Conservation (phyloP, 108 stramenopile species). For the Parietichytrium sp. region DNA sequence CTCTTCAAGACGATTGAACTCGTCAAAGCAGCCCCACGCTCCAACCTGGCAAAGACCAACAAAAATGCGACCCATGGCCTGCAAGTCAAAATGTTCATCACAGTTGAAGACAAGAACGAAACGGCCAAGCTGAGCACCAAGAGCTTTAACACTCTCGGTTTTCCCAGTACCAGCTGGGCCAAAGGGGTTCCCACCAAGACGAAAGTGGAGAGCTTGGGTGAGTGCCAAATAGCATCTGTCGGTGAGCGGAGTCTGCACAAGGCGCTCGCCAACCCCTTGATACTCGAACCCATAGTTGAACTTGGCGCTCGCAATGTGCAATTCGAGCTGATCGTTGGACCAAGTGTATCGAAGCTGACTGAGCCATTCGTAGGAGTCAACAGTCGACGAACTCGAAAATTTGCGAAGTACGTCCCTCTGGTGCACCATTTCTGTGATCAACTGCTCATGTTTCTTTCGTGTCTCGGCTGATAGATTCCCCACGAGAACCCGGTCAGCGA, state of each 20-base stretch:
- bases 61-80: constrained; percentile 94
- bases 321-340: constrained; percentile 72
- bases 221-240: constrained; percentile 95
- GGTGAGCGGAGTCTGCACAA: constrained; percentile 95
- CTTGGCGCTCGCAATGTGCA: constrained; percentile 85
- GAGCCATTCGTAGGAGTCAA: constrained; percentile 82
- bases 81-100: constrained; percentile 93
- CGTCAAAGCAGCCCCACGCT: constrained; percentile 93
- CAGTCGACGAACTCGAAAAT: constrained; percentile 59
- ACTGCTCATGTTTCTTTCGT: constrained; percentile 92
- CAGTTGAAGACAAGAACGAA: constrained; percentile 98
- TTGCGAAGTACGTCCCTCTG: constrained; percentile 88
- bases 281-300: constrained; percentile 98
- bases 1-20: constrained; percentile 97
- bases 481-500: constrained; percentile 83
- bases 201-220: constrained; percentile 90
- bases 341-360: constrained; percentile 85
- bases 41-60: constrained; percentile 95
- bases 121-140: constrained; percentile 90
- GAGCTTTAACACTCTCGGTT: constrained; percentile 94
- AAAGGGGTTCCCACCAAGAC: constrained; percentile 95
- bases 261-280: constrained; percentile 91
- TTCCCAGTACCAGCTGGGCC: constrained; percentile 99
- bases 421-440: constrained; percentile 95
- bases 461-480: constrained; percentile 74